Evolutionary conservation across 441 rosid genomes (phyloP).

Genomic region (Brassica hybrid): DNA sequence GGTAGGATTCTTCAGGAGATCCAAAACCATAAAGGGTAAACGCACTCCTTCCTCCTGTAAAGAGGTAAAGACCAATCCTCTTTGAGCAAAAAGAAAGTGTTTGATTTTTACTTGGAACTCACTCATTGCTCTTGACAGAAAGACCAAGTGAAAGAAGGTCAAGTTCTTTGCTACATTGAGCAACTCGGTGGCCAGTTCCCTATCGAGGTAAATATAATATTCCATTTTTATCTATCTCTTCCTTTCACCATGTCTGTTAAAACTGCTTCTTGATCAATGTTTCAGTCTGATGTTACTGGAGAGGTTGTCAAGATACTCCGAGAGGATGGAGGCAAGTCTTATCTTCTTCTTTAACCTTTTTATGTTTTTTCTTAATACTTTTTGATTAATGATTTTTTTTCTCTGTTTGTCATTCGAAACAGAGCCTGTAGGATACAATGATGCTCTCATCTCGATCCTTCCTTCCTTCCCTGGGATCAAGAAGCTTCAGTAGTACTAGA

Average conservation of each 20-base stretch:
- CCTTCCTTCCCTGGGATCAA: slow-evolving; percentile 92
- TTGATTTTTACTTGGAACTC: neutral
- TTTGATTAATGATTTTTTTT: slow-evolving; percentile 4
- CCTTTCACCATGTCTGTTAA: slow-evolving; percentile 12
- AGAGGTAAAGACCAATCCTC: slow-evolving; percentile 60
- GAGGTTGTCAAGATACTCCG: slow-evolving; percentile 77
- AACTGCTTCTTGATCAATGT: slow-evolving; percentile 22
- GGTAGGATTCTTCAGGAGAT: slow-evolving; percentile 86
- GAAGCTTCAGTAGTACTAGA: slow-evolving; percentile 64
- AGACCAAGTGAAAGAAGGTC: slow-evolving; percentile 86
- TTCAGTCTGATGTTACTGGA: slow-evolving; percentile 79
- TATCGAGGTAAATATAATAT: slow-evolving; percentile 60
- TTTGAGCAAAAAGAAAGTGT: slow-evolving; percentile 12
- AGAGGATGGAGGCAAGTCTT: slow-evolving; percentile 77
- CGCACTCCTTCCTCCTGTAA: slow-evolving; percentile 76
- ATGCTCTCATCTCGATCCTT: slow-evolving; percentile 74
- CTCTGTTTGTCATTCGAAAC: slow-evolving; percentile 37
- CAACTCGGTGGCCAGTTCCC: slow-evolving; percentile 87
- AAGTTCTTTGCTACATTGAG: slow-evolving; percentile 82
- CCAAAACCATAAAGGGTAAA: slow-evolving; percentile 78
- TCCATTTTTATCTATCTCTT: neutral
- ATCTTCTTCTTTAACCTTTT: neutral
- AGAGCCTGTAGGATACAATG: slow-evolving; percentile 87
- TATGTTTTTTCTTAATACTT: neutral
- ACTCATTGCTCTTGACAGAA: slow-evolving; percentile 51